Percentiles rank a stretch among this genome's conserved stretches.
These are phyloP conservation scores for Wickerhamiella dianesei DNA, from an alignment of 805 yeast species.

Conservation along the genomic window DNA sequence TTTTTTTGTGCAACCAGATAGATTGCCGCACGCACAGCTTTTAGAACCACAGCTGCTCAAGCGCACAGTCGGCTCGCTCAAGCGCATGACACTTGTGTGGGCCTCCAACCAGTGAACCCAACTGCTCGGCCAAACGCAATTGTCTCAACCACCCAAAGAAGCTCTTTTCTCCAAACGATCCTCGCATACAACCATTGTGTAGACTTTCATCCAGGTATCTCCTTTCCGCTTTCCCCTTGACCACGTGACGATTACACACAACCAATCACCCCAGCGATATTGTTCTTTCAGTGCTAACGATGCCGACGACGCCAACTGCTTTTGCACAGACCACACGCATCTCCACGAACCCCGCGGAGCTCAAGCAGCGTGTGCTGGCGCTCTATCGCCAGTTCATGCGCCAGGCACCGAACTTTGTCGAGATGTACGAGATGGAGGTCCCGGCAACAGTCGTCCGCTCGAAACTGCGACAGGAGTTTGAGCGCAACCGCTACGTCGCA, in stretches of 20 bases:
- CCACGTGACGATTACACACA: not conserved
- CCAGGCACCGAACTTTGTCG: slow-evolving; percentile 28
- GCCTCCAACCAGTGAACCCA: too few species aligned
- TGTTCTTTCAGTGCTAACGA: slow-evolving; percentile 18
- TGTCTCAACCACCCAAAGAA: too few species aligned
- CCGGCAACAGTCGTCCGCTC: slow-evolving; percentile 70
- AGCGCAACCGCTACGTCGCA: slow-evolving; percentile 62
- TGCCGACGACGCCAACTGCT: slow-evolving; percentile 64
- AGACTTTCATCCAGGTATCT: too few species aligned
- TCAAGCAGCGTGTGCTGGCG: slow-evolving; percentile 49
- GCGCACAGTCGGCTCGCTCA: too few species aligned
- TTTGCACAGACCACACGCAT: slow-evolving; percentile 71
- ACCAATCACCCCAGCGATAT: not conserved
- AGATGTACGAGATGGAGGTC: slow-evolving; percentile 34
- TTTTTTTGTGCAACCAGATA: too few species aligned
- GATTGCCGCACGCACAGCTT: too few species aligned
- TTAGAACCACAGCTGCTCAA: too few species aligned
- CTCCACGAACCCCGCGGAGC: slow-evolving; percentile 45
- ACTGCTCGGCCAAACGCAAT: too few species aligned
- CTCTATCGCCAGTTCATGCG: slow-evolving; percentile 62
- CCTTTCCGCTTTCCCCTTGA: too few species aligned
- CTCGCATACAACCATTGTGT: too few species aligned
- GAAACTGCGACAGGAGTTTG: slow-evolving; percentile 79
- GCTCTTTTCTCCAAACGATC: too few species aligned
- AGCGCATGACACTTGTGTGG: too few species aligned